Percentiles rank a stretch among this genome's conserved stretches.
These are phyloP conservation scores for Luzula sylvatica DNA, from an alignment of 176 grass and related monocot genomes.

Conservation along the genomic window DNA sequence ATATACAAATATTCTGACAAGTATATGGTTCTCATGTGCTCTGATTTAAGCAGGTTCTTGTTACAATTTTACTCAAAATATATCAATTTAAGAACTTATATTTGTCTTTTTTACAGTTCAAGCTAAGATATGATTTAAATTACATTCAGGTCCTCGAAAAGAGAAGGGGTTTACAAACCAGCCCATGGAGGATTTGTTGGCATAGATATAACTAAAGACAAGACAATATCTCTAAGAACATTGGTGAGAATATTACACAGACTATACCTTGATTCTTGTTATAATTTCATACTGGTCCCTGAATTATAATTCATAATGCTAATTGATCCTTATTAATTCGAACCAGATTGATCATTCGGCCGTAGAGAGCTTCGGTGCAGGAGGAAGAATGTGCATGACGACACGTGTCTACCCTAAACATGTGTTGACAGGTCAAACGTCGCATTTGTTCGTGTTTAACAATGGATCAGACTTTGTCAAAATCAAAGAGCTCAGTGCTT, in stretches of 20 bases:
- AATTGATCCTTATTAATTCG: not conserved
- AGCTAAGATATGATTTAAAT: not conserved
- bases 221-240: constrained; percentile 51
- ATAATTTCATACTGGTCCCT: not conserved
- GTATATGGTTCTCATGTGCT: constrained; percentile 54
- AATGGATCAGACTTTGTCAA: constrained; percentile 32
- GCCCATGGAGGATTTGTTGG: constrained; percentile 40
- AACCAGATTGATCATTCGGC: constrained; percentile 61
- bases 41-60: constrained; percentile 36
- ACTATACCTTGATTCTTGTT: not conserved
- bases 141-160: constrained; percentile 35
- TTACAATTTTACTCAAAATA: not conserved
- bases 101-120: not conserved
- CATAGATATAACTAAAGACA: constrained; percentile 38
- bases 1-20: constrained; percentile 27
- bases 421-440: constrained; percentile 14
- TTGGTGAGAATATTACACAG: constrained; percentile 27
- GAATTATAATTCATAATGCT: not conserved
- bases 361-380: constrained; percentile 44
- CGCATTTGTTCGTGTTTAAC: constrained; percentile 45
- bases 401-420: constrained; percentile 49
- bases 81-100: not conserved
- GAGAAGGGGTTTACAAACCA: constrained; percentile 29
- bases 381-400: constrained; percentile 48
- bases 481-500: constrained; percentile 40